Evolutionary conservation across 495 filamentous ascomycete species (phyloP), one percentile per base, ranked within the genome.

Genomic region (Trypethelium eluteriae): DNA sequence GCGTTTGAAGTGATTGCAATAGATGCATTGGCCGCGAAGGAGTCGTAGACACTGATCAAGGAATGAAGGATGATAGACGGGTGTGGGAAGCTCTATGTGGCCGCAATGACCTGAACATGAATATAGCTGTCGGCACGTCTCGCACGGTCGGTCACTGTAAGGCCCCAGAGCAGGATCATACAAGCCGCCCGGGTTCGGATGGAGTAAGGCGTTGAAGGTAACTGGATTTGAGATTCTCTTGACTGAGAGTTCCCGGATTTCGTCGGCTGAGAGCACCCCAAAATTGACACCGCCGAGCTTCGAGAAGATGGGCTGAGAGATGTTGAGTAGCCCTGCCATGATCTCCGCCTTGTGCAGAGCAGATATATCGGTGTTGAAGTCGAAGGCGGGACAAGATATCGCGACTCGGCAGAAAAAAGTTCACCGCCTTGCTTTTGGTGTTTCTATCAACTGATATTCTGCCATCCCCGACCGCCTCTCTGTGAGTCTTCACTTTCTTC

Each of bases 141-240:
- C 41, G 62, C 62, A 96, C 89, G 84, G 79, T 74, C 86, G 82
- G 71, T 96, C 91, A 61, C 85, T 84, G 85, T 89, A 93, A 63
- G 94, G 89, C n/a, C 95, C 95, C 63, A 99, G 81, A 63, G 94
- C 92, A 56, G 91, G 82, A 76, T 97, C 95, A 74, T 98, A 96
- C 7, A 99, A 82, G 72, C 95, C 95, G 66, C 91, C 89, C 25
- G 91, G 90, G 39, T 89, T 81, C 49, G 91, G 91, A 73, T 92
- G 91, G 71, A 93, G 81, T 50, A 96, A 84, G 67, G 85, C 89
- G 76, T 96, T 93, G 76, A 97, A 92, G 32, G 95, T 96, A 50
- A 82, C 86, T 32, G 91, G 86, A 80, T 93, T 93, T 68, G 92
- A 86, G 71, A 99, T 94, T 76, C 85, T 85, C 80, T 92, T 94